A percentile compares a stretch with the other conserved stretches of the same genome.
phyloP scores from a whole-genome alignment of 2,329 filamentous ascomycete genomes.

The Thelonectria blattea region DNA sequence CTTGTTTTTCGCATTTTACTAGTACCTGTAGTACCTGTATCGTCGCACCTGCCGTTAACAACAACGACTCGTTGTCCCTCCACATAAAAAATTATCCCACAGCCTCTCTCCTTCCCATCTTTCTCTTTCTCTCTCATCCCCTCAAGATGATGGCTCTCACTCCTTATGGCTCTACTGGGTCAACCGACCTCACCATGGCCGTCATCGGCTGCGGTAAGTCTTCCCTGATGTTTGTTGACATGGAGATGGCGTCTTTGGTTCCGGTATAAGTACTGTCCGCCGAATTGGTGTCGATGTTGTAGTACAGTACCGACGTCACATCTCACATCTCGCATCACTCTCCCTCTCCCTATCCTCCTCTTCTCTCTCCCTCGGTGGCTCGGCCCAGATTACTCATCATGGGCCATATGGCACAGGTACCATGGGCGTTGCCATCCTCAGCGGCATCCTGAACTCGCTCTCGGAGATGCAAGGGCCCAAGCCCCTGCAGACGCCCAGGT shows the following conservation, averaged over 20 bases:
- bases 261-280: slow-evolving; percentile 16
- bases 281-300: slow-evolving; percentile 21
- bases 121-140: not conserved
- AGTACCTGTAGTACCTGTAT: slow-evolving; percentile 1
- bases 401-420: slow-evolving; percentile 60
- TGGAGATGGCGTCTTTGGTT: slow-evolving; percentile 13
- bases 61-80: not conserved
- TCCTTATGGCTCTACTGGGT: slow-evolving; percentile 44
- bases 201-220: slow-evolving; percentile 80
- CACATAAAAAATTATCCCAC: not conserved
- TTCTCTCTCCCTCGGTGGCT: slow-evolving; percentile 3
- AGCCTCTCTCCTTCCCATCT: slow-evolving; percentile 13
- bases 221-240: slow-evolving; percentile 8
- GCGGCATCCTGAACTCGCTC: slow-evolving; percentile 77
- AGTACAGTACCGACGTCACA: slow-evolving; percentile 10
- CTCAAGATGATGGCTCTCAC: slow-evolving; percentile 41
- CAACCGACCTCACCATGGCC: slow-evolving; percentile 70
- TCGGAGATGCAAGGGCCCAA: slow-evolving; percentile 55
- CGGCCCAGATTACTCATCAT: slow-evolving; percentile 23
- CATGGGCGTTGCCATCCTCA: slow-evolving; percentile 85
- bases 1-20: not conserved
- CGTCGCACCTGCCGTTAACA: slow-evolving; percentile 8
- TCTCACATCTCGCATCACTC: not conserved
- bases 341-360: not conserved
- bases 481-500: slow-evolving; percentile 51